Percentiles rank a stretch among this genome's conserved stretches.
Evolutionary conservation across 257 asterid species (phyloP).

Genomic region (Cruciata laevipes): DNA sequence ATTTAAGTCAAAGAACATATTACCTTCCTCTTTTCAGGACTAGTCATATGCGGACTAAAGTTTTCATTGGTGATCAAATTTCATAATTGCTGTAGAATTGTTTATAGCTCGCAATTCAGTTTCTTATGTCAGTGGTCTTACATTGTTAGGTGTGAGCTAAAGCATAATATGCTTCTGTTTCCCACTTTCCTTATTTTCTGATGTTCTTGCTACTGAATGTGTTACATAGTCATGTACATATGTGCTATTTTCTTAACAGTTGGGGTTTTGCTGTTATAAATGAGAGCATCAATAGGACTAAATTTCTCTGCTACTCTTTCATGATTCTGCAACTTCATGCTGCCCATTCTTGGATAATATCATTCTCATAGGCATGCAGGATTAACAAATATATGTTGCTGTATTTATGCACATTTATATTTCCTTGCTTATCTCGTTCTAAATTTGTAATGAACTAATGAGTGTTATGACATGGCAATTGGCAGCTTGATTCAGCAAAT

Average conservation of each 20-base stretch:
- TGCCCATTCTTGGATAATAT: neutral
- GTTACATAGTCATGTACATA: neutral
- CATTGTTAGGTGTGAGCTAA: neutral
- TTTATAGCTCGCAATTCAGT: neutral
- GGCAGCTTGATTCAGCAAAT: slow-evolving; percentile 33
- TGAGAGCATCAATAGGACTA: neutral
- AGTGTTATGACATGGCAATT: slow-evolving; percentile 10
- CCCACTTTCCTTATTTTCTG: too few species aligned
- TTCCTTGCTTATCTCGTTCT: slow-evolving; percentile 1
- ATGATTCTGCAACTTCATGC: neutral
- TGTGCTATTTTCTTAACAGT: neutral
- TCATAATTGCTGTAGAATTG: neutral
- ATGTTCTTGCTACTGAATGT: neutral
- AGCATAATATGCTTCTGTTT: neutral
- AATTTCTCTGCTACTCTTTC: neutral
- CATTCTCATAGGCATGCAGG: neutral
- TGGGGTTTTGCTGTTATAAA: neutral
- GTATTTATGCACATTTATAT: neutral
- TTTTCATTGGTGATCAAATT: neutral
- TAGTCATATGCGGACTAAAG: neutral
- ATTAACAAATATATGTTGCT: neutral
- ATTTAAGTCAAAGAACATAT: neutral
- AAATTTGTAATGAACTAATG: neutral
- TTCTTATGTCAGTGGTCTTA: neutral
- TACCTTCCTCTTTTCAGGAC: neutral